These are phyloP conservation scores for Globisporangium nagaii DNA, from an alignment of 352 stramenopile species.

Conservation along the genomic window DNA sequence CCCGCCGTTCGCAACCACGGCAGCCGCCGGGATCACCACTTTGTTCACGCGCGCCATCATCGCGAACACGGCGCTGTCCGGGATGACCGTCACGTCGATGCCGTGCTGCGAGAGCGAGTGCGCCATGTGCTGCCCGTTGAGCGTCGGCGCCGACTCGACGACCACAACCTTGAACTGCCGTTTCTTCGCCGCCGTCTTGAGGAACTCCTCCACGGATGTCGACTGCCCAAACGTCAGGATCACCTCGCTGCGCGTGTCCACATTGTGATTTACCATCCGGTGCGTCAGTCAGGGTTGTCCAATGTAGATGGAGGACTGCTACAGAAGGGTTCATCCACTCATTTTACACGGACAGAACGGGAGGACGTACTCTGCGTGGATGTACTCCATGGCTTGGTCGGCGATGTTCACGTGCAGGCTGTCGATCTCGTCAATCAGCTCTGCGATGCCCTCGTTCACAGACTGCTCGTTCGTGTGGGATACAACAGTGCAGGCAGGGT, in stretches of 20 bases:
- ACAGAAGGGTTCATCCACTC: not conserved
- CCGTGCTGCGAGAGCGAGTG: slow-evolving; percentile 85
- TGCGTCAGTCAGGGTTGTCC: too few species aligned
- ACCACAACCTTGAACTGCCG: slow-evolving; percentile 96
- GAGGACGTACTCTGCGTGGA: slow-evolving; percentile 90
- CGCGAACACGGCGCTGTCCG: slow-evolving; percentile 95
- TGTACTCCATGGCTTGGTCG: slow-evolving; percentile 94
- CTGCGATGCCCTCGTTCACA: slow-evolving; percentile 93
- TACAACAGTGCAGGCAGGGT: too few species aligned
- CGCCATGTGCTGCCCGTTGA: slow-evolving; percentile 89
- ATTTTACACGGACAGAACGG: too few species aligned
- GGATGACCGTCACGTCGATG: slow-evolving; percentile 95
- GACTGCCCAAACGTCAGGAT: slow-evolving; percentile 95
- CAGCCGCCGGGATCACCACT: slow-evolving; percentile 92
- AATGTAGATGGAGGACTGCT: not conserved
- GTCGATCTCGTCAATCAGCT: slow-evolving; percentile 95
- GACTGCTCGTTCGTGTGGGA: too few species aligned
- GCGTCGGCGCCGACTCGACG: slow-evolving; percentile 89
- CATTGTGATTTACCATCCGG: too few species aligned
- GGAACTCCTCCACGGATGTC: slow-evolving; percentile 88
- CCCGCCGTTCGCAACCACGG: slow-evolving; percentile 96
- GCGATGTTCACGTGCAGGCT: slow-evolving; percentile 95
- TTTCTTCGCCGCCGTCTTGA: slow-evolving; percentile 87
- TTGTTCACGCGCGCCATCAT: slow-evolving; percentile 99
- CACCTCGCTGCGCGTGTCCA: slow-evolving; percentile 88